Evolutionary conservation across 495 filamentous ascomycete species (phyloP).

Genomic region (Sabuloglossum arenarium): DNA sequence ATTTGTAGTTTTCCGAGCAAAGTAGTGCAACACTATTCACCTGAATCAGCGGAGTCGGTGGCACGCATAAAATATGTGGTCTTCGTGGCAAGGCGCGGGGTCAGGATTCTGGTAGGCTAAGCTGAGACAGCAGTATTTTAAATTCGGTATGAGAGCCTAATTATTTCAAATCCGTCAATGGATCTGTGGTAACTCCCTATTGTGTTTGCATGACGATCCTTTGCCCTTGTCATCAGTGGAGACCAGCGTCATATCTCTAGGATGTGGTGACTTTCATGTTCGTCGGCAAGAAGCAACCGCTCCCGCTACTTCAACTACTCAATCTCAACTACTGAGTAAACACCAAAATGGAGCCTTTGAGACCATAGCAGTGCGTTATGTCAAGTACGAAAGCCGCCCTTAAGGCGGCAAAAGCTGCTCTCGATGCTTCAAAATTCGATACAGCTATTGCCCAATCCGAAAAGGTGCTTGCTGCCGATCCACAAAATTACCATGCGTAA

Average conservation of each 20-base stretch:
- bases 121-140: neutral
- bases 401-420: slow-evolving; percentile 60
- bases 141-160: too few relatives aligned
- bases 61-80: neutral
- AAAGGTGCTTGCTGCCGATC: slow-evolving; percentile 44
- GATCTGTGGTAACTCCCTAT: neutral
- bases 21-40: neutral
- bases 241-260: too few relatives aligned
- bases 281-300: too few relatives aligned
- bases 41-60: neutral
- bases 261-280: too few relatives aligned
- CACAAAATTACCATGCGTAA: slow-evolving; percentile 66
- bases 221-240: neutral
- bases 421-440: slow-evolving; percentile 64
- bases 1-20: neutral
- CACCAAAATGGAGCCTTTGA: too few relatives aligned
- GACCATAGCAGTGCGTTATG: slow-evolving; percentile 17
- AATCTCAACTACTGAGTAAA: too few relatives aligned
- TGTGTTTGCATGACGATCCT: neutral
- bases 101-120: neutral
- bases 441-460: slow-evolving; percentile 46
- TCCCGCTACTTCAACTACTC: too few relatives aligned
- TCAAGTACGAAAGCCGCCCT: slow-evolving; percentile 49
- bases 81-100: neutral
- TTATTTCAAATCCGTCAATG: neutral